Evolutionary conservation across 2,329 filamentous ascomycete species (phyloP), one percentile per base, ranked within the genome.

Genomic region (Talaromyces sp.): DNA sequence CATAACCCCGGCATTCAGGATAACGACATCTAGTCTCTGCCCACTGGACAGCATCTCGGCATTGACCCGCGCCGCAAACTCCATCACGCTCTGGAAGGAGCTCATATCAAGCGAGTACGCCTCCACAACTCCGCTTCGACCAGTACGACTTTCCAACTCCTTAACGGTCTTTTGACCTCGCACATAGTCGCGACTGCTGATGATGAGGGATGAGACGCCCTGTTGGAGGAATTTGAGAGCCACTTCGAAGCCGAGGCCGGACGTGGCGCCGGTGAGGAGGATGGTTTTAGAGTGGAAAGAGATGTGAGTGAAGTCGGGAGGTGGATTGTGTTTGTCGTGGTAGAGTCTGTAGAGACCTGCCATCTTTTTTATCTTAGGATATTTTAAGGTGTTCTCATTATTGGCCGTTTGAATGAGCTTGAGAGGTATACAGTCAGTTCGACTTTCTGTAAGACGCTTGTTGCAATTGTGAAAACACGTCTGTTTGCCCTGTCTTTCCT

Each of bases 191-290:
- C 82, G 80, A 8, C 80, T 81, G 6, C 76, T 81, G 22, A 85
- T 77, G 27, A 84, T 81, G 19, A 85, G 72, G 3, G 70, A 75
- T 8, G 76, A 73, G 1, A 79, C 76, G 3, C 78, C 77, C 7
- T 81, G 75, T 10, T 74, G 73, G 6, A 80, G 77, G 52, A 82
- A 77, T 68, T 84, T 83, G 67, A 80, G 73, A 2, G 82, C 81
- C 5, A 83, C 81, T 68, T 83, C 81, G 24, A 82, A 77, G 0
- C 83, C 83, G 14, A 85, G 72, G 4, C 83, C 83, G 1, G 79
- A 77, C 48, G 82, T 85, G 10, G 81, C 81, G 24, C 83, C 83
- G 7, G 83, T 84, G 16, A 84, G 70, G 9, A 85, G 72, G 3
- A 84, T 78, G 0, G 79, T 82, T 67, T 81, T 81, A 13, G 79